phyloP scores from a whole-genome alignment of 176 grass and related monocot genomes.

The Hyparrhenia diplandra region DNA sequence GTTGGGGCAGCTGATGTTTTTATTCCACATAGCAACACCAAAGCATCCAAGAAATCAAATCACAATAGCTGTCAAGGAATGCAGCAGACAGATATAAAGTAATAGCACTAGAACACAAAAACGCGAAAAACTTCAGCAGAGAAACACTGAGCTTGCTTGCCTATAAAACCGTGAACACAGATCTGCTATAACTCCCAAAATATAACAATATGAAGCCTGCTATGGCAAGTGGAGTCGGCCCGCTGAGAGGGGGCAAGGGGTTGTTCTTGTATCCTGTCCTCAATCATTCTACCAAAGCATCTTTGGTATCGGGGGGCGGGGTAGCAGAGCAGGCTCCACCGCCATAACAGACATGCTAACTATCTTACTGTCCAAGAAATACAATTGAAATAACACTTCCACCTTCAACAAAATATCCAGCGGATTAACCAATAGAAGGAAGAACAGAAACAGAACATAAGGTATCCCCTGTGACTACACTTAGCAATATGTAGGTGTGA shows the following conservation, averaged over 20 bases:
- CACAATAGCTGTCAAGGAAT: neutral
- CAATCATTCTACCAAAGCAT: too few species aligned
- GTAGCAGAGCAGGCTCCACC: neutral
- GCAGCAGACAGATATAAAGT: neutral
- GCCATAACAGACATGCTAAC: neutral
- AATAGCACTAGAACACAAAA: neutral
- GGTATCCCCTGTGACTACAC: neutral
- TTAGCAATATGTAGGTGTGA: constrained; percentile 6
- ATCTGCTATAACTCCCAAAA: constrained; percentile 3
- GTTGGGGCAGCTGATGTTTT: neutral
- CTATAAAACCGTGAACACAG: neutral
- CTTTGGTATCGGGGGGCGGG: too few species aligned
- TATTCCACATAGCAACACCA: constrained; percentile 7
- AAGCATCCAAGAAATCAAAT: constrained; percentile 13
- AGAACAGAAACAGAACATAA: constrained; percentile 7
- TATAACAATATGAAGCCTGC: neutral
- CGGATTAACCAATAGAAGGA: neutral
- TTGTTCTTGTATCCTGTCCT: too few species aligned
- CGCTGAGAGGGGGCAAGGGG: neutral
- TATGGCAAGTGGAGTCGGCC: neutral
- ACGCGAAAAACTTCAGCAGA: neutral
- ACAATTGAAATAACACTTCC: neutral
- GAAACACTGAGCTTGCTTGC: neutral
- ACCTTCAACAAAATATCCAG: neutral
- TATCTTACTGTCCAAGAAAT: neutral